Conservation (phyloP, 2,329 filamentous ascomycete species). For the Tolypocladium tropicale region DNA sequence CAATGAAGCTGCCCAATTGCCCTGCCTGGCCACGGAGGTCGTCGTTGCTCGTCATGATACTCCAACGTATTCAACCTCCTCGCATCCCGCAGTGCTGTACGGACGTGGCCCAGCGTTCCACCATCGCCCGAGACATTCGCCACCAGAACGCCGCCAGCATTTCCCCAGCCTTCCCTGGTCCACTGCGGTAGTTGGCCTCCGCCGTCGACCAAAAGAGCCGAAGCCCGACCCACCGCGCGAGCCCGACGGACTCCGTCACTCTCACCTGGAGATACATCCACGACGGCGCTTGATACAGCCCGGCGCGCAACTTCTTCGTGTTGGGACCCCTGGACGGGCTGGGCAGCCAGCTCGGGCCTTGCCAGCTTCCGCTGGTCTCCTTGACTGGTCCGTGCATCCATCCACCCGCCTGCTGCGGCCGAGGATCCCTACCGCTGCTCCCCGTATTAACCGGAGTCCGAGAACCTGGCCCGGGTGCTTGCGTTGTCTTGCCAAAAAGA, state of each 20-base stretch:
- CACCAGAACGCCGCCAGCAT: neutral
- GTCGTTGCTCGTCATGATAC: neutral
- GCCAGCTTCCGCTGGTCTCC: neutral
- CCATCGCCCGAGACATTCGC: neutral
- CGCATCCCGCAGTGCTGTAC: neutral
- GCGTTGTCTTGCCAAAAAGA: neutral
- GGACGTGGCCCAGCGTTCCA: too few species aligned
- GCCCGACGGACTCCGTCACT: neutral
- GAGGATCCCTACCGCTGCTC: neutral
- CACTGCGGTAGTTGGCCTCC: neutral
- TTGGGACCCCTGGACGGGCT: neutral
- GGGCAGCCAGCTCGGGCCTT: neutral
- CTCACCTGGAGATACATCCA: neutral
- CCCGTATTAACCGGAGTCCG: conserved; percentile 1
- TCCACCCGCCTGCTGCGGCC: neutral
- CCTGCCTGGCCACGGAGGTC: neutral
- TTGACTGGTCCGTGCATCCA: conserved; percentile 3
- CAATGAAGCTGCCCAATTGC: neutral
- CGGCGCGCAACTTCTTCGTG: neutral
- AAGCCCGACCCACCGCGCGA: neutral
- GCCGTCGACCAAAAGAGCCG: neutral
- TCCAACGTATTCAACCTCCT: neutral
- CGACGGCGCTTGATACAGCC: neutral
- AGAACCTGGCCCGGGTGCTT: neutral
- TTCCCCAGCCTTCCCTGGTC: neutral